A percentile compares a stretch with the other conserved stretches of the same genome.
These are phyloP conservation scores for Annulohypoxylon bovei DNA, from an alignment of 495 filamentous ascomycete genomes.

Conservation along the genomic window DNA sequence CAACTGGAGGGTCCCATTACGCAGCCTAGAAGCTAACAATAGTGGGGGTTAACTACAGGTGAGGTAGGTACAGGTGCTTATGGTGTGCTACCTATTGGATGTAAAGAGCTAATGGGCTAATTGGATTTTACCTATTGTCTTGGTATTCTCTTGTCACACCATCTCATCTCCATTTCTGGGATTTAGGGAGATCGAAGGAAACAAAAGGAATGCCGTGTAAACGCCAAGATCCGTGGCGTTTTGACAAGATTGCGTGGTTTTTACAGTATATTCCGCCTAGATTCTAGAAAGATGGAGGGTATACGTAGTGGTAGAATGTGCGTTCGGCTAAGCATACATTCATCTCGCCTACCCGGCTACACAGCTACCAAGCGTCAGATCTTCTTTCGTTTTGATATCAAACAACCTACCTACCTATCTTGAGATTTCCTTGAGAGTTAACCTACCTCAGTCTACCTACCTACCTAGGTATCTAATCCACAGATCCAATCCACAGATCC, in stretches of 20 bases:
- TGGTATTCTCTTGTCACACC: conserved; percentile 19
- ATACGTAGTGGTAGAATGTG: conserved; percentile 9
- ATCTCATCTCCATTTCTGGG: conserved; percentile 21
- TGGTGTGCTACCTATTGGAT: neutral
- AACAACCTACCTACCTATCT: neutral
- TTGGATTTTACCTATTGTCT: too few species aligned
- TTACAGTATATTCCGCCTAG: neutral
- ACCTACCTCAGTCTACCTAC: neutral
- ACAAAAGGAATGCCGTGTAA: neutral
- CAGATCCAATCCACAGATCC: too few species aligned
- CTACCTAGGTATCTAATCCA: neutral
- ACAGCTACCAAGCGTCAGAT: too few species aligned
- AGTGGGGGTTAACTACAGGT: conserved; percentile 26
- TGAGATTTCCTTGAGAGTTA: conserved; percentile 14
- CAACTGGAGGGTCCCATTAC: neutral
- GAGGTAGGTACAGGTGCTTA: conserved; percentile 4
- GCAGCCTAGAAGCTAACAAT: neutral
- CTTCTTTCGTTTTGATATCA: conserved; percentile 6
- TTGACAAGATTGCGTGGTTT: neutral
- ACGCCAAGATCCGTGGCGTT: conserved; percentile 33
- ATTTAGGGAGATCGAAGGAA: conserved; percentile 14
- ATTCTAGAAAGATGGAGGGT: conserved; percentile 7
- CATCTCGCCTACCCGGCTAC: conserved; percentile 3
- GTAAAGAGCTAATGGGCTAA: neutral
- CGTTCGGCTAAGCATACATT: conserved; percentile 27